phyloP scores from a whole-genome alignment of 78 protist species.

The Dictyostelium purpureum region DNA sequence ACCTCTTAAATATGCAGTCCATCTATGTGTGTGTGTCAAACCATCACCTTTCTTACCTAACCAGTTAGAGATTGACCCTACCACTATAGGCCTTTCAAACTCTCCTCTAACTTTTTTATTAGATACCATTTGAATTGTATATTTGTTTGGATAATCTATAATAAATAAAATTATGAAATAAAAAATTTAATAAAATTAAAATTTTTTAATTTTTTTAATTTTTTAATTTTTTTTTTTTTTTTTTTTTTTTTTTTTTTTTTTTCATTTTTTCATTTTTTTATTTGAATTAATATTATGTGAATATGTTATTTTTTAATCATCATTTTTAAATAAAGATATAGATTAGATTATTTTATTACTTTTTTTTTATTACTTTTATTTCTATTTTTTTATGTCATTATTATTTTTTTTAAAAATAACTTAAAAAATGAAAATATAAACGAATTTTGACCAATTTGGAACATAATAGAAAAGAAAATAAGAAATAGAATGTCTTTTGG shows the following conservation, averaged over 20 bases:
- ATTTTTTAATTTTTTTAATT: background rate
- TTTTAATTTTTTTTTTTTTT: no score
- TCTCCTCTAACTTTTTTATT: slow-evolving; percentile 55
- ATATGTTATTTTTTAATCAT: no score
- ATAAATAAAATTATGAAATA: background rate
- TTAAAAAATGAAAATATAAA: no score
- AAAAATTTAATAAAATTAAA: background rate
- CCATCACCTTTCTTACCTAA: slow-evolving; percentile 57
- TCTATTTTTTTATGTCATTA: no score
- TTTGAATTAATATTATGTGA: no score
- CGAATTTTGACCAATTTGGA: no score
- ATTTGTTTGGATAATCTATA: background rate
- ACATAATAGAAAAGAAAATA: no score
- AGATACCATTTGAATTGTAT: background rate
- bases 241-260: background rate
- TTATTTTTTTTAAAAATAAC: no score
- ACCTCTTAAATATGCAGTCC: slow-evolving; percentile 82
- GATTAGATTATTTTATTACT: no score
- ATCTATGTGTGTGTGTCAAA: slow-evolving; percentile 77
- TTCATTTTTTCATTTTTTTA: background rate
- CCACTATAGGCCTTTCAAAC: slow-evolving; percentile 63
- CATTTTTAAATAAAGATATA: no score
- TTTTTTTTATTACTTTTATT: no score
- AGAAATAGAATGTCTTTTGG: no score
- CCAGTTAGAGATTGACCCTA: slow-evolving; percentile 65